Percentiles rank a stretch among this genome's conserved stretches.
Evolutionary conservation across 495 filamentous ascomycete species (phyloP).

Genomic region (Lasiosphaeria miniovina): DNA sequence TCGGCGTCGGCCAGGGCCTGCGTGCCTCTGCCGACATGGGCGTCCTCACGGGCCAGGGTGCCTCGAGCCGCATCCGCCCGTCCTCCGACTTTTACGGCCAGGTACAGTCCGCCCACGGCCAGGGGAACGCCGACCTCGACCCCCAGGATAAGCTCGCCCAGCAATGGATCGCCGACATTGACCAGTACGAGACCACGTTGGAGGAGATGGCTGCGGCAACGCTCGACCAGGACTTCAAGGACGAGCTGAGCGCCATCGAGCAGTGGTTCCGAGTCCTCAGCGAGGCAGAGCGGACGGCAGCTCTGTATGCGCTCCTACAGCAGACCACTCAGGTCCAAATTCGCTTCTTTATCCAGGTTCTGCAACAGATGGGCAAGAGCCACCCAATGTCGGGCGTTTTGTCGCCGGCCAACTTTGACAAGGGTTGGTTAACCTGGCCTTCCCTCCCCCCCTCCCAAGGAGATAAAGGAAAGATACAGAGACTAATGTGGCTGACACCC

Average conservation of each 20-base stretch:
- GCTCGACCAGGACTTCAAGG: slow-evolving; percentile 98
- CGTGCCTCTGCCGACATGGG: slow-evolving; percentile 98
- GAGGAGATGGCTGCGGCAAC: slow-evolving; percentile 99
- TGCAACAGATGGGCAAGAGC: slow-evolving; percentile 97
- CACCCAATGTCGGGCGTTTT: slow-evolving; percentile 97
- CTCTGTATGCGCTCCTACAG: slow-evolving; percentile 90
- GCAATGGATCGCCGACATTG: slow-evolving; percentile 98
- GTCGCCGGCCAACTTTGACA: slow-evolving; percentile 95
- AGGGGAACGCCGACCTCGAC: slow-evolving; percentile 62
- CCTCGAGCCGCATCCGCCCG: slow-evolving; percentile 81
- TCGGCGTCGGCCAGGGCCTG: slow-evolving; percentile 78
- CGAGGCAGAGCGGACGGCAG: slow-evolving; percentile 93
- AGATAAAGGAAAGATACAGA: neutral
- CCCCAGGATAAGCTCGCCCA: slow-evolving; percentile 89
- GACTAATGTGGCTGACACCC: slow-evolving; percentile 6
- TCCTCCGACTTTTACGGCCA: slow-evolving; percentile 93
- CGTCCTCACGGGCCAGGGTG: slow-evolving; percentile 69
- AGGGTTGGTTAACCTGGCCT: slow-evolving; percentile 63
- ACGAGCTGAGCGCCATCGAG: slow-evolving; percentile 97
- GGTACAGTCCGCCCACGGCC: slow-evolving; percentile 60
- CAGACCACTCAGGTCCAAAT: slow-evolving; percentile 99
- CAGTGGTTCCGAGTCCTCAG: slow-evolving; percentile 98
- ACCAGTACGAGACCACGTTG: slow-evolving; percentile 94
- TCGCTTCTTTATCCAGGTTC: slow-evolving; percentile 96
- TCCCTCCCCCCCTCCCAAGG: neutral